Base-by-base conservation (phyloP, 345 rosid species). In the Euphorbia tirucalli region DNA sequence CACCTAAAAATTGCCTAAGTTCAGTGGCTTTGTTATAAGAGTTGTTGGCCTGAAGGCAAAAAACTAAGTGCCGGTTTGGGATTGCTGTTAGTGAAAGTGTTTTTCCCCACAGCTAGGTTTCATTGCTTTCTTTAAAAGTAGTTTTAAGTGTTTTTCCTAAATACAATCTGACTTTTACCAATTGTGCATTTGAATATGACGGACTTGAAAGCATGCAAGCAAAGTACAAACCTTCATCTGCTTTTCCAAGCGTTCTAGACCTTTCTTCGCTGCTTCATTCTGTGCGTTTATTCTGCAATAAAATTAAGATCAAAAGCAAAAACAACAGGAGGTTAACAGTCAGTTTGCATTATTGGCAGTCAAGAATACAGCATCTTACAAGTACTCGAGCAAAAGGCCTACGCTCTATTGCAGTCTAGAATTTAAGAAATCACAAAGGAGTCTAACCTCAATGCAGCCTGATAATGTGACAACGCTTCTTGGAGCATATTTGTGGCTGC, bases 201-300 rank as follows among this genome's bases (percentile, higher is more conserved):
- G n/a, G n/a, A n/a, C n/a, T n/a, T n/a, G n/a, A n/a, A n/a, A n/a
- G n/a, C n/a, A n/a, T n/a, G 57, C 50, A 43, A 59, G 32, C 31
- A 67, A 58, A 48, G 68, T 66, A 66, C 84, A 54, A 68, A 92
- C 98, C 98, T 95, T 95, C 99, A 95, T 95, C 83, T 83, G 98
- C 74, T 90, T 95, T 82, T 95, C 99, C 79, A 95, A 61, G 63
- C 98, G 96, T 65, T 95, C 98, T 79, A 95, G 77, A n/a, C 99
- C 99, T 75, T 90, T 92, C 76, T 86, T 92, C 21, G 98, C 98
- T 66, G 98, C 93, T 68, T 92, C 98, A 80, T 87, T 92, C 76
- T 89, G 93, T 10, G 87, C 77, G 82, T 89, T 92, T 83, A 95
- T 90, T 79, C 99, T 95, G 89, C 80, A 82, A 71, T 32, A 46